Evolutionary conservation across 352 stramenopile species (phyloP).

Genomic region (Globisporangium cederbergense): DNA sequence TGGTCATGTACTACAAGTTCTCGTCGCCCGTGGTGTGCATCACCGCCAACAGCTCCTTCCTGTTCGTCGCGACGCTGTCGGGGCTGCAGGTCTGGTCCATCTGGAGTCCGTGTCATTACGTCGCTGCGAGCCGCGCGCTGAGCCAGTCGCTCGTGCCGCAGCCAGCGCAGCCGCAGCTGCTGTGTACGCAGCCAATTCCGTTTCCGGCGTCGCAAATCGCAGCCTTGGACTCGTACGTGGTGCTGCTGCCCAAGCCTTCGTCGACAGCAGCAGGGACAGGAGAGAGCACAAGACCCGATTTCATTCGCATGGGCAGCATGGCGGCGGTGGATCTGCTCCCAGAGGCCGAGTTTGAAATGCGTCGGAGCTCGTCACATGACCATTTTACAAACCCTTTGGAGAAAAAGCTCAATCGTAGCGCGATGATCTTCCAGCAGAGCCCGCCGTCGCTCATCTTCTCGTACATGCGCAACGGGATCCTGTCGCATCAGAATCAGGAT

Average conservation of each 20-base stretch:
- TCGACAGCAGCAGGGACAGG: background rate
- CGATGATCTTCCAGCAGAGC: conserved; percentile 73
- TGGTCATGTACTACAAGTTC: conserved; percentile 87
- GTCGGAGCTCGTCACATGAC: conserved; percentile 10
- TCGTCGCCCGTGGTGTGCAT: conserved; percentile 56
- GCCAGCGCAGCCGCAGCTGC: conserved; percentile 65
- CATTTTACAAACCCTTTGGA: background rate
- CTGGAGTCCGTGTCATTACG: conserved; percentile 81
- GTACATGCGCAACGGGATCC: conserved; percentile 42
- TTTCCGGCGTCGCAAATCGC: conserved; percentile 58
- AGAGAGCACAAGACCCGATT: conserved; percentile 16
- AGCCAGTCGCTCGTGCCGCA: conserved; percentile 54
- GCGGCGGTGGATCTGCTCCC: conserved; percentile 46
- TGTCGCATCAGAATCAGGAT: conserved; percentile 16
- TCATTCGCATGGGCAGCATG: conserved; percentile 42
- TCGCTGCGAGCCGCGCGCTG: conserved; percentile 64
- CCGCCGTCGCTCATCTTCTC: conserved; percentile 71
- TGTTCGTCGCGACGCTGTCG: conserved; percentile 72
- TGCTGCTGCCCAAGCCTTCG: conserved; percentile 47
- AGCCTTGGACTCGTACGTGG: conserved; percentile 73
- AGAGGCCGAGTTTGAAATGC: conserved; percentile 54
- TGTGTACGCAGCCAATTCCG: conserved; percentile 61
- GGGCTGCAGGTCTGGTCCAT: conserved; percentile 83
- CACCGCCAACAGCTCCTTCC: conserved; percentile 81
- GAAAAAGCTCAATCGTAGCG: conserved; percentile 22